Base-by-base conservation (phyloP, 2,329 filamentous ascomycete species). In the Aspergillus latus region DNA sequence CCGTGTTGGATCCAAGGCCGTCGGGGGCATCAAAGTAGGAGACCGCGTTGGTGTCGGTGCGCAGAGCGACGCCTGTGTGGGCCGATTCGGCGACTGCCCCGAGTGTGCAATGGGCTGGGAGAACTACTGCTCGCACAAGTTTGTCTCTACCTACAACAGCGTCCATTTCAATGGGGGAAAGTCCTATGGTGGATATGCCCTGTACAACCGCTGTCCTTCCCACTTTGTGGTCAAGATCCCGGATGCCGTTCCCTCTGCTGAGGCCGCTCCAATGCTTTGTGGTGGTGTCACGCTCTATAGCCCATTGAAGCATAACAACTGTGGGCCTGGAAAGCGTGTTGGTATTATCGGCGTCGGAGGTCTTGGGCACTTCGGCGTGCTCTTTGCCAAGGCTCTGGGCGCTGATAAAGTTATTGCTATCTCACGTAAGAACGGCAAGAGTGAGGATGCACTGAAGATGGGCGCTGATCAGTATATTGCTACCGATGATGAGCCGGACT, bases 341-440 rank as follows among this genome's bases (percentile, higher is more conserved):
- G 89, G 85, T 0, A 84, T 93, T 49, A 80, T 91, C 26, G 88
- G 89, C 16, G 77, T 92, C 11, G 89, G 89, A 16, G 89, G 89
- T 1, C 75, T 92, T 0, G 88, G 88, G 0, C 88, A 93, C 67
- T 88, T 91, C 60, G 89, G 83, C 1, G 70, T 92, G 5, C 78
- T 90, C 56, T 90, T 84, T 69, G 86, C 88, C 0, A 86, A 84
- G 67, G 89, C 89, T 0, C 77, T 93, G 3, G 87, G 87, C 4
- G 86, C 86, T 9, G 85, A 90, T 47, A 81, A 83, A 40, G 78
- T 85, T 4, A 78, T 82, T 30, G 82, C 77, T 4, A 84, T 85
- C 61, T 83, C 80, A 5, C 76, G 82, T n/a, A 78, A 73, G 21
- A 62, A 64, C 4, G 70, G 68, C 47, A 85, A 85, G 74, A 75